phyloP scores from a whole-genome alignment of 768 basidiomycete genomes.

The Tylopilus vinaceipallidus region DNA sequence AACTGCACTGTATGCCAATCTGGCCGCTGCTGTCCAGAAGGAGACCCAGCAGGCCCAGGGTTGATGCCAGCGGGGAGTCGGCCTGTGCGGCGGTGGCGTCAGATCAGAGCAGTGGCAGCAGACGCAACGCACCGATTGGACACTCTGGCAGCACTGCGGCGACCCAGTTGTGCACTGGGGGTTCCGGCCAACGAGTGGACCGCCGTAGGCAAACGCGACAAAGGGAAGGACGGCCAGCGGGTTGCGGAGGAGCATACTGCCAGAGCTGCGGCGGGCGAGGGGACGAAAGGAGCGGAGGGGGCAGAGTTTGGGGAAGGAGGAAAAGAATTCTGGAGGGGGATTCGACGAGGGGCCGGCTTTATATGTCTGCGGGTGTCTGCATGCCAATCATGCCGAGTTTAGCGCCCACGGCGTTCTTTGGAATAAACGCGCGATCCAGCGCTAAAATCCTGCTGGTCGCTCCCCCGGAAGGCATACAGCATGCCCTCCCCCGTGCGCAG shows the following conservation, averaged over 20 bases:
- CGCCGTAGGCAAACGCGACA: conserved; percentile 14
- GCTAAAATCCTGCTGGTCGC: neutral
- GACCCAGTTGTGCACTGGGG: conserved; percentile 23
- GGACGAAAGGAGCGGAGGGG: conserved; percentile 25
- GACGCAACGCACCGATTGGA: conserved; percentile 15
- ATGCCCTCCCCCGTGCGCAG: no score
- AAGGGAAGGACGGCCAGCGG: conserved; percentile 17
- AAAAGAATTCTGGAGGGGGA: conserved; percentile 7
- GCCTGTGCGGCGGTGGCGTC: conserved; percentile 10
- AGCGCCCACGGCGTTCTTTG: conserved; percentile 7
- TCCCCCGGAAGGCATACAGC: no score
- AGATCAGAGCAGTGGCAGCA: conserved; percentile 1
- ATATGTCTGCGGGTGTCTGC: conserved; percentile 11
- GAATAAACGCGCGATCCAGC: neutral
- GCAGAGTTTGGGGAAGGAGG: conserved; percentile 6
- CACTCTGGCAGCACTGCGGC: conserved; percentile 22
- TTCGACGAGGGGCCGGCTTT: conserved; percentile 12
- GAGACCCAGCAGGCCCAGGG: neutral
- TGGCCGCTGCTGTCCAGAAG: conserved; percentile 5
- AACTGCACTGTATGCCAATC: conserved; percentile 20
- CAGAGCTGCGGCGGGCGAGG: conserved; percentile 5
- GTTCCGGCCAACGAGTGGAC: conserved; percentile 25
- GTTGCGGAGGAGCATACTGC: conserved; percentile 15
- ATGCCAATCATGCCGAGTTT: conserved; percentile 12
- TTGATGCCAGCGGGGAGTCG: neutral